Evolutionary conservation across 768 basidiomycete species (phyloP).

Genomic region (Kwoniella dendrophila): DNA sequence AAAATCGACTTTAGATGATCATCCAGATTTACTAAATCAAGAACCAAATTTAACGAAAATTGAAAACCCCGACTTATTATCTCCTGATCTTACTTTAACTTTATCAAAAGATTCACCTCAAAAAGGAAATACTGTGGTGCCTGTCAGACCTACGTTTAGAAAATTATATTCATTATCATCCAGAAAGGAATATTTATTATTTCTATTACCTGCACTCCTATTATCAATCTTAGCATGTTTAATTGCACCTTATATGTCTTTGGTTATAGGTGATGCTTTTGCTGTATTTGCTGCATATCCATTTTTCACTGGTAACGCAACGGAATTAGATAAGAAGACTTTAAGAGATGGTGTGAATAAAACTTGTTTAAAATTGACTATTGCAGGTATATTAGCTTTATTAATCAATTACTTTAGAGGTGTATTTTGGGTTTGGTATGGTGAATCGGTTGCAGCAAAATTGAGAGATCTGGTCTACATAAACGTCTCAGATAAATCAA

Average conservation of each 20-base stretch:
- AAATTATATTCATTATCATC: slow-evolving; percentile 71
- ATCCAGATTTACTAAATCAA: slow-evolving; percentile 27
- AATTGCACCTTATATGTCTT: slow-evolving; percentile 83
- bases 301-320: slow-evolving; percentile 40
- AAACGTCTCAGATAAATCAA: slow-evolving; percentile 68
- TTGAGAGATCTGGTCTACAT: slow-evolving; percentile 71
- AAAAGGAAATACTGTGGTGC: slow-evolving; percentile 3
- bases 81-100: background rate
- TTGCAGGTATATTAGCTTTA: slow-evolving; percentile 56
- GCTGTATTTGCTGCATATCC: slow-evolving; percentile 69
- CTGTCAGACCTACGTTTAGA: slow-evolving; percentile 61
- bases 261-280: slow-evolving; percentile 75
- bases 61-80: background rate
- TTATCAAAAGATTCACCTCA: background rate
- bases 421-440: slow-evolving; percentile 81
- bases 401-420: slow-evolving; percentile 73
- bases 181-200: slow-evolving; percentile 62
- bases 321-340: slow-evolving; percentile 33
- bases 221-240: slow-evolving; percentile 69
- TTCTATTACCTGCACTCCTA: slow-evolving; percentile 68
- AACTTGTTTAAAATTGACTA: slow-evolving; percentile 50
- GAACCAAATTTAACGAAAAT: background rate
- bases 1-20: slow-evolving; percentile 31
- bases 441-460: slow-evolving; percentile 73
- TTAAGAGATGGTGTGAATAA: slow-evolving; percentile 39